Base-by-base conservation (phyloP, 1,139 yeast species). In the Sugiyamaella neomexicana region DNA sequence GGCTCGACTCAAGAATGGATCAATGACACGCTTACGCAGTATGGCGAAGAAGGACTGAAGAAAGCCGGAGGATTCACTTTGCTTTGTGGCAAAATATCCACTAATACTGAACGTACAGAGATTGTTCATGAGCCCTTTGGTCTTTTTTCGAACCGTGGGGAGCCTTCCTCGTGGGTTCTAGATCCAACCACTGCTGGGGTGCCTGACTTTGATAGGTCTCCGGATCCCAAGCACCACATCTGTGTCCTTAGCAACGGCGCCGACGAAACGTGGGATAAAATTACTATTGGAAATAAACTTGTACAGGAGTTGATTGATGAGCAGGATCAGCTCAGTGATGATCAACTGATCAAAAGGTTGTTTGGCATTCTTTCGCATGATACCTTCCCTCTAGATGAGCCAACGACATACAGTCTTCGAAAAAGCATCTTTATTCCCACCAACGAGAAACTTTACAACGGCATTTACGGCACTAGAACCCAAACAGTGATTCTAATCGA, bases 31-130 rank as follows among this genome's bases (percentile, higher is more conserved):
- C 32, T 60, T 15, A 38, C 39, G 9, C 31, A 46, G n/a, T 58
- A 58, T 44, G 62, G 62, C 39, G 60, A 60, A 17, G 59, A 50
- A 2, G 64, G 55, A 10, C 68, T 88, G 29, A 63, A 68, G 7
- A 70, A 75, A 37, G 80, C 90, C 16, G 97, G 96, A 0, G 96
- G 96, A n/a, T 91, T 91, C 68, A 83, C 87, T 6, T 72, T 93
- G 58, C 69, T 93, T 42, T 86, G 84, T 67, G 98, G 97, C 0
- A 37, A 45, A 16, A 31, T 54, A 37, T 60, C 63, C 4, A 50
- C 68, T 29, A 13, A 65, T 69, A 45, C 46, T 48, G 12, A 64
- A 66, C 4, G 65, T 67, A 4, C 60, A 65, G 47, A 59, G 75
- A 23, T 74, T 80, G 60, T 74, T 75, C 55, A 76, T 83, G 60